phyloP scores from a whole-genome alignment of 2,329 filamentous ascomycete genomes.

The Bipolaris sorokiniana region DNA sequence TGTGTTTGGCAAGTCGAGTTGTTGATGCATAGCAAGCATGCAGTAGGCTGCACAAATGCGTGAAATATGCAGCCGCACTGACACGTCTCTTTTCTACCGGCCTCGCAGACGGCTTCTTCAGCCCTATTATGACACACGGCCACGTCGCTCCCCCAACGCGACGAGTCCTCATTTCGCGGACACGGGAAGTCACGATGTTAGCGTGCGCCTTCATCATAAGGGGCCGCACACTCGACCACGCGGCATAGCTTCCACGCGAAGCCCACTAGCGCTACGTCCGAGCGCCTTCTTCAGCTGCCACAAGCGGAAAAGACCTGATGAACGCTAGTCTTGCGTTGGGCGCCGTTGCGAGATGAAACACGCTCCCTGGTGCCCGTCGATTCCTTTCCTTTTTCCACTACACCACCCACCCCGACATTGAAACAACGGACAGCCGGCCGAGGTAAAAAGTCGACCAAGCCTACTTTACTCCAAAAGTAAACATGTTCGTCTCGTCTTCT shows the following conservation, averaged over 20 bases:
- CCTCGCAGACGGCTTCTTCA: constrained; percentile 22
- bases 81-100: constrained; percentile 26
- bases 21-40: constrained; percentile 22
- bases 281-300: constrained; percentile 1
- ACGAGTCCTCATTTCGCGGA: constrained; percentile 18
- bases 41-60: constrained; percentile 29
- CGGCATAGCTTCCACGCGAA: constrained; percentile 34
- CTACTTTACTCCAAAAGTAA: neutral
- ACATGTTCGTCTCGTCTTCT: neutral
- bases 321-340: constrained; percentile 6
- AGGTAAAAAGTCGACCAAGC: neutral
- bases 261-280: neutral
- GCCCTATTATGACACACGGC: constrained; percentile 16
- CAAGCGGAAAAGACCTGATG: constrained; percentile 3
- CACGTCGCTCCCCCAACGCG: constrained; percentile 10
- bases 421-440: neutral
- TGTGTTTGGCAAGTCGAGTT: constrained; percentile 2
- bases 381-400: neutral
- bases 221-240: constrained; percentile 7
- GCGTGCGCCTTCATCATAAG: constrained; percentile 2
- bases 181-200: constrained; percentile 15
- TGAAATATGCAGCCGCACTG: constrained; percentile 27
- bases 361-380: neutral
- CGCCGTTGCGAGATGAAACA: constrained; percentile 16
- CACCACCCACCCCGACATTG: neutral